Evolutionary conservation across 2,329 filamentous ascomycete genomes (phyloP).

Genomic region (Claviceps humidiphila): DNA sequence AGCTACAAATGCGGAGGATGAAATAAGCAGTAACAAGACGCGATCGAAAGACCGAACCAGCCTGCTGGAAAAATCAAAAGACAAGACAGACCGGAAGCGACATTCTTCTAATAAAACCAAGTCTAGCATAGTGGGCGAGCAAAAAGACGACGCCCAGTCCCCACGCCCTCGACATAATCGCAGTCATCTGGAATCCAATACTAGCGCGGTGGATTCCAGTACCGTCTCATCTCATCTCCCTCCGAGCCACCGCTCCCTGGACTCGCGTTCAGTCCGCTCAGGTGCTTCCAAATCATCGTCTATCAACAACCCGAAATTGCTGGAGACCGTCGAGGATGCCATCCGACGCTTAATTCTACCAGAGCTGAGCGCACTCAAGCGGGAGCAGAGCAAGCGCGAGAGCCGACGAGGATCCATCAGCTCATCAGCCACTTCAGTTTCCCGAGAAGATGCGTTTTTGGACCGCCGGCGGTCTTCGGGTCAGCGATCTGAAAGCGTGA

Average conservation of each 20-base stretch:
- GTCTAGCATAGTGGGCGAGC: constrained; percentile 34
- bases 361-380: constrained; percentile 80
- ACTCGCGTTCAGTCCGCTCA: constrained; percentile 39
- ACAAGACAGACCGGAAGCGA: constrained; percentile 37
- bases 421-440: constrained; percentile 41
- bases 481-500: constrained; percentile 36
- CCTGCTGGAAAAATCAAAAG: constrained; percentile 27
- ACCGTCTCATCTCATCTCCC: constrained; percentile 39
- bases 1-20: constrained; percentile 22
- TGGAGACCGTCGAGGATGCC: constrained; percentile 87
- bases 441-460: constrained; percentile 42
- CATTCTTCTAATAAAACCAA: constrained; percentile 29
- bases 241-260: constrained; percentile 41
- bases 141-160: constrained; percentile 33
- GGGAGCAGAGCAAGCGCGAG: constrained; percentile 70
- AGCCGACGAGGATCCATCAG: constrained; percentile 53
- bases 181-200: constrained; percentile 36
- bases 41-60: constrained; percentile 30
- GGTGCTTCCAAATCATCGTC: constrained; percentile 56
- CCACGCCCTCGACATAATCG: constrained; percentile 38
- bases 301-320: constrained; percentile 80
- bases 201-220: constrained; percentile 42
- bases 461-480: constrained; percentile 50
- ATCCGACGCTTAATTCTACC: constrained; percentile 82
- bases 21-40: constrained; percentile 29